Conservation (phyloP, 805 yeast species). For the Lipomyces anomalus region DNA sequence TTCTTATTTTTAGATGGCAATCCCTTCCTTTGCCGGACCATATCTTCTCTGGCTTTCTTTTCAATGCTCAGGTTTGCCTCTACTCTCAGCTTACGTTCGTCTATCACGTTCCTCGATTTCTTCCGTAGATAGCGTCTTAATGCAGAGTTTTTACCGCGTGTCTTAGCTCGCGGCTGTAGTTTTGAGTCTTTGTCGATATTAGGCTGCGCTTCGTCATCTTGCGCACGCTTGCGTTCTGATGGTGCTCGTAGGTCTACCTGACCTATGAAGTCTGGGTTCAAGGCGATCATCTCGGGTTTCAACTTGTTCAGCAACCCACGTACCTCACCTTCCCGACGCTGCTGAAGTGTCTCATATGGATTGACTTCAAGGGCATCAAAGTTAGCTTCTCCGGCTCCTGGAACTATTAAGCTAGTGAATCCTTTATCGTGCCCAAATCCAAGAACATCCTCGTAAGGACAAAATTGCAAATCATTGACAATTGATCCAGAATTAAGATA, state of each 20-base stretch:
- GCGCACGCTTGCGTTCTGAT: conserved; percentile 56
- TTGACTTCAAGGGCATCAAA: conserved; percentile 89
- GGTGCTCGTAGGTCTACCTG: conserved; percentile 68
- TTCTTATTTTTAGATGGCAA: conserved; percentile 14
- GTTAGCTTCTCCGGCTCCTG: conserved; percentile 98
- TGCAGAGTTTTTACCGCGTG: conserved; percentile 76
- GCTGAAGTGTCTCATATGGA: conserved; percentile 87
- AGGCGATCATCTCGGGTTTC: conserved; percentile 83
- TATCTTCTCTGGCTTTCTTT: conserved; percentile 59
- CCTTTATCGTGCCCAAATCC: conserved; percentile 82
- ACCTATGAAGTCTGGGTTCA: conserved; percentile 87
- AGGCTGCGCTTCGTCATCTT: conserved; percentile 42
- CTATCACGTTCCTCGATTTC: conserved; percentile 77
- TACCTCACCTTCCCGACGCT: conserved; percentile 90
- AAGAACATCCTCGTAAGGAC: conserved; percentile 94
- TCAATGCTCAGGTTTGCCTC: conserved; percentile 71
- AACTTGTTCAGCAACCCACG: conserved; percentile 78
- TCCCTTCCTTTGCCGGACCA: conserved; percentile 41
- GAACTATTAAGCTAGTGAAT: conserved; percentile 77
- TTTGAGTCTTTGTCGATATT: too few species aligned
- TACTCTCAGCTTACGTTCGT: conserved; percentile 72
- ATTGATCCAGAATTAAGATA: conserved; percentile 77
- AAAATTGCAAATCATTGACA: conserved; percentile 62
- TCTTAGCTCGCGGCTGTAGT: conserved; percentile 58
- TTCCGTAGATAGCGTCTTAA: conserved; percentile 74